phyloP scores from a whole-genome alignment of 139 green algal species.

The Tetradesmus lagerheimii region DNA sequence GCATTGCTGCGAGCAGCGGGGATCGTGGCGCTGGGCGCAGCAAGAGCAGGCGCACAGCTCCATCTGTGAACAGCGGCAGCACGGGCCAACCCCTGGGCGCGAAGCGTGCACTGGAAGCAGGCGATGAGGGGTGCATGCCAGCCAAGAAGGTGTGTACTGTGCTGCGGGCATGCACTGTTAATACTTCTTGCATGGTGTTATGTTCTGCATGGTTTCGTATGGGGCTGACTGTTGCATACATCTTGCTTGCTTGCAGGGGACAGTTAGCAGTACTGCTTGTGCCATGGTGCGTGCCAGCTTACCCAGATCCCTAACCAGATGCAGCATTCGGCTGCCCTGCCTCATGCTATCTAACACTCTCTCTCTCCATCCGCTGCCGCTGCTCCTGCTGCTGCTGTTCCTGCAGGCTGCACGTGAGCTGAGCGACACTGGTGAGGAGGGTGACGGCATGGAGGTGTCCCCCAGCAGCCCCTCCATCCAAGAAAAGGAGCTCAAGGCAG shows the following conservation, averaged over 20 bases:
- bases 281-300: too few relatives aligned
- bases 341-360: background rate
- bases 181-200: too few relatives aligned
- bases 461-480: constrained; percentile 47
- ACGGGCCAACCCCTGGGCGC: constrained; percentile 23
- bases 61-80: constrained; percentile 44
- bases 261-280: too few relatives aligned
- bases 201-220: too few relatives aligned
- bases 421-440: constrained; percentile 29
- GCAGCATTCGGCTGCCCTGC: too few relatives aligned
- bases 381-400: background rate
- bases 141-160: constrained; percentile 30
- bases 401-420: constrained; percentile 4
- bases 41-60: constrained; percentile 39
- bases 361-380: background rate
- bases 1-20: background rate
- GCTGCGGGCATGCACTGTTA: background rate
- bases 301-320: too few relatives aligned
- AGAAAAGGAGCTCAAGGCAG: constrained; percentile 44
- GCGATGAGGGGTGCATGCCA: background rate
- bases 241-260: too few relatives aligned
- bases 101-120: constrained; percentile 10
- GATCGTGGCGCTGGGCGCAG: background rate
- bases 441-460: constrained; percentile 16
- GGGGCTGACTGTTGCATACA: too few relatives aligned